Conservation (phyloP, 345 rosid genomes). For the Salix dunnii region DNA sequence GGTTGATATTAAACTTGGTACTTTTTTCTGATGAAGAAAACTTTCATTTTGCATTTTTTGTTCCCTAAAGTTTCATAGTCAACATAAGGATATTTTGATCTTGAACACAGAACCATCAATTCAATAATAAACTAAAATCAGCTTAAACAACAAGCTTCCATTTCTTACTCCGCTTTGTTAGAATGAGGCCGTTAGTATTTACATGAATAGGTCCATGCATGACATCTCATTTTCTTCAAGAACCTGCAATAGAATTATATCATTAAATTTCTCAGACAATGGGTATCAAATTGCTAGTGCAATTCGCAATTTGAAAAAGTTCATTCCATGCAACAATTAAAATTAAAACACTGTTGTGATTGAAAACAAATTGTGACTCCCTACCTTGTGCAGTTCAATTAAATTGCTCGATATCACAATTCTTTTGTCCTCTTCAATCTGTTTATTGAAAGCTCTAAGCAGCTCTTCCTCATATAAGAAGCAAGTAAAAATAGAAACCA, state of each 20-base stretch:
- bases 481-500: slow-evolving; percentile 4
- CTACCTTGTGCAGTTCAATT: no score
- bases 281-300: not conserved
- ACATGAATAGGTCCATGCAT: slow-evolving; percentile 69
- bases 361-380: no score
- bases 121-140: not conserved
- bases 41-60: not conserved
- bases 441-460: slow-evolving; percentile 71
- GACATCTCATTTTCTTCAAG: slow-evolving; percentile 86
- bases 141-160: slow-evolving; percentile 1
- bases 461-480: slow-evolving; percentile 71
- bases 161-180: slow-evolving; percentile 79
- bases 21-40: not conserved
- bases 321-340: not conserved
- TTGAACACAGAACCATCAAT: not conserved
- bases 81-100: not conserved
- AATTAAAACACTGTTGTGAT: no score
- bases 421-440: slow-evolving; percentile 84
- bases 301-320: not conserved
- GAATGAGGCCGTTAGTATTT: slow-evolving; percentile 72
- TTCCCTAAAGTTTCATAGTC: not conserved
- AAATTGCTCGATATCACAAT: slow-evolving; percentile 79
- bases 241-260: slow-evolving; percentile 46
- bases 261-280: not conserved
- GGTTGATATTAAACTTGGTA: not conserved